Percentiles rank a stretch among this genome's conserved stretches.
Conservation (phyloP, 2,329 filamentous ascomycete genomes). For the Alternaria triticina region DNA sequence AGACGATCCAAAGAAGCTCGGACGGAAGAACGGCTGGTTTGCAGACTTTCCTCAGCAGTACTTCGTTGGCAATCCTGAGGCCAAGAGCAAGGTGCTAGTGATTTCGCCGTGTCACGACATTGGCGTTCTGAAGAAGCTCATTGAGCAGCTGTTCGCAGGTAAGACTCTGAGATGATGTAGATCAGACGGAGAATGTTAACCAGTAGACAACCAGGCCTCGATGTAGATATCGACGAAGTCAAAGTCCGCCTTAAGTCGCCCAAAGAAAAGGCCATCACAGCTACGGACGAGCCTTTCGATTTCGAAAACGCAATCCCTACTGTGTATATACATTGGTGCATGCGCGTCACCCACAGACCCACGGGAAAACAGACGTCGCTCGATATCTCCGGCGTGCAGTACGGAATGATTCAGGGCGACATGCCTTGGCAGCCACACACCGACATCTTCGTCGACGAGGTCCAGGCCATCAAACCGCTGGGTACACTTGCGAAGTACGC, state of each 20-base stretch:
- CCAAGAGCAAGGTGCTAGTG: not conserved
- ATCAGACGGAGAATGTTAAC: not conserved
- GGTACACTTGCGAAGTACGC: slow-evolving; percentile 1
- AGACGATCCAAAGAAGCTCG: not conserved
- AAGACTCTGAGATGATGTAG: not conserved
- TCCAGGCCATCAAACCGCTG: not conserved
- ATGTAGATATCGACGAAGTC: slow-evolving; percentile 9
- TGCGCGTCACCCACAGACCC: slow-evolving; percentile 1
- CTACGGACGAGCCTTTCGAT: not conserved
- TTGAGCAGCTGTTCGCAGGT: slow-evolving; percentile 8
- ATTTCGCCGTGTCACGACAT: slow-evolving; percentile 4
- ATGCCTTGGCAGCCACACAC: not conserved
- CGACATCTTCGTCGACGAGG: not conserved
- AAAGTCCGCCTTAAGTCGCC: not conserved
- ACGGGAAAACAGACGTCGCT: slow-evolving; percentile 6
- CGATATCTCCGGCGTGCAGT: slow-evolving; percentile 6
- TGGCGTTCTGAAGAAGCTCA: slow-evolving; percentile 1
- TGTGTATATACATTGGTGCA: slow-evolving; percentile 1
- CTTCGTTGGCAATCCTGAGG: not conserved
- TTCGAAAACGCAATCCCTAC: not conserved
- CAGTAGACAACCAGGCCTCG: not conserved
- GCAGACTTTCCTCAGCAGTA: not conserved
- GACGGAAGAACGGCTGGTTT: slow-evolving; percentile 4
- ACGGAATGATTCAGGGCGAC: not conserved
- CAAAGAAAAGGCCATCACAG: not conserved